Conservation (phyloP, 176 grass and related monocot species). For the Carex kokanica region DNA sequence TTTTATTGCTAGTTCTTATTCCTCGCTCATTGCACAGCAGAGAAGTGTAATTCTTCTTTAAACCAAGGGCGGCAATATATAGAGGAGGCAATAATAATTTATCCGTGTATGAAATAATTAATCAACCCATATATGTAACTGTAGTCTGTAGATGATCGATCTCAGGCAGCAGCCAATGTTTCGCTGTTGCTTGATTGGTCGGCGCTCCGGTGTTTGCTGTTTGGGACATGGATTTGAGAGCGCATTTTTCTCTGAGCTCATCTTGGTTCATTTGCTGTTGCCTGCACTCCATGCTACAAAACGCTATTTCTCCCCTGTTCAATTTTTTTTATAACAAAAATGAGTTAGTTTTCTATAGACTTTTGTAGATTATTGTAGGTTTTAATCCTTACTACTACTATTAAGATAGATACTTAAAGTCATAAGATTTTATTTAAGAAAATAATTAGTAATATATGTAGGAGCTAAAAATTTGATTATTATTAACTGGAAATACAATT, state of each 20-base stretch:
- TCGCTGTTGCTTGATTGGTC: conserved; percentile 46
- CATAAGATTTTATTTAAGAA: not conserved
- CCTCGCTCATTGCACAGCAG: not conserved
- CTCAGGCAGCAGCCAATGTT: conserved; percentile 55
- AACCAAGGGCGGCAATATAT: not conserved
- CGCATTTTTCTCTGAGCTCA: conserved; percentile 66
- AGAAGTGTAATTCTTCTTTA: not conserved
- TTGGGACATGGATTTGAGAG: conserved; percentile 32
- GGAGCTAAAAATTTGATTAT: not conserved
- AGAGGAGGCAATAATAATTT: not conserved
- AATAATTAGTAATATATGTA: not conserved
- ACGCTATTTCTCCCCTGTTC: conserved; percentile 81
- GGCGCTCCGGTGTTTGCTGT: conserved; percentile 16
- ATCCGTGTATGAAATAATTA: not conserved
- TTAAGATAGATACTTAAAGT: not conserved
- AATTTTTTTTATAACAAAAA: not conserved
- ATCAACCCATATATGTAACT: not conserved
- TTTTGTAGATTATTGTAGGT: not conserved
- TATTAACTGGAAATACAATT: not conserved
- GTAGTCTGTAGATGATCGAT: not conserved
- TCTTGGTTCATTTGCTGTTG: conserved; percentile 78
- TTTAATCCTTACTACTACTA: not conserved
- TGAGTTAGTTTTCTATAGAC: not conserved
- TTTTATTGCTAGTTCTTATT: not conserved
- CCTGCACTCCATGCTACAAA: conserved; percentile 76